Conservation (phyloP, 257 asterid genomes). For the Solanum phureja region DNA sequence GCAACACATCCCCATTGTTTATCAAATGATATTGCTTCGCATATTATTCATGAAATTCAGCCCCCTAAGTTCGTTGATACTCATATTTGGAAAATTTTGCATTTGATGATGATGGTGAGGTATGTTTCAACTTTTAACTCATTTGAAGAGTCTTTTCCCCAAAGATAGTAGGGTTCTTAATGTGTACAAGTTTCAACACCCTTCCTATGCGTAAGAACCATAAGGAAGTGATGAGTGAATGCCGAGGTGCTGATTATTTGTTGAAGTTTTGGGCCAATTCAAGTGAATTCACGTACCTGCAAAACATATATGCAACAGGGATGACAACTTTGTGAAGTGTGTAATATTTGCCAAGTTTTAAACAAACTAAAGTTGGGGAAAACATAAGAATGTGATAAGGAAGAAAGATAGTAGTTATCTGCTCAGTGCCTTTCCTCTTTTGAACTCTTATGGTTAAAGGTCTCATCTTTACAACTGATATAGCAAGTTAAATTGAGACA, state of each 20-base stretch:
- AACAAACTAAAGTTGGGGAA: background rate
- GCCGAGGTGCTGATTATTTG: background rate
- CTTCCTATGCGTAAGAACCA: background rate
- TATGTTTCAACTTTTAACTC: too few relatives aligned
- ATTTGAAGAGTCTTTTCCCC: background rate
- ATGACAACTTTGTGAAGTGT: background rate
- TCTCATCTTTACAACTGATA: background rate
- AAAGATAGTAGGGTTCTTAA: background rate
- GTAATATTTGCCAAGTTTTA: background rate
- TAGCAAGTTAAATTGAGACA: background rate
- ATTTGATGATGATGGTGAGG: too few relatives aligned
- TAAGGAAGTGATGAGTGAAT: background rate
- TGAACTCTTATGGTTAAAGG: background rate
- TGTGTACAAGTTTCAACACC: background rate
- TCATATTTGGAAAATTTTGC: too few relatives aligned
- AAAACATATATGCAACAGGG: background rate
- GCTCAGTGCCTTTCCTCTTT: background rate
- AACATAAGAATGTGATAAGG: background rate
- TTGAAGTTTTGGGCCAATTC: background rate
- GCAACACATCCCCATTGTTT: too few relatives aligned
- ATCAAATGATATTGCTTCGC: too few relatives aligned
- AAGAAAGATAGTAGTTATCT: background rate
- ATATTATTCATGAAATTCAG: too few relatives aligned
- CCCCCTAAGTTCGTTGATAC: too few relatives aligned
- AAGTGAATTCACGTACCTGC: background rate